Evolutionary conservation across 2,329 filamentous ascomycete species (phyloP).

Genomic region (Diaporthe ampelina): DNA sequence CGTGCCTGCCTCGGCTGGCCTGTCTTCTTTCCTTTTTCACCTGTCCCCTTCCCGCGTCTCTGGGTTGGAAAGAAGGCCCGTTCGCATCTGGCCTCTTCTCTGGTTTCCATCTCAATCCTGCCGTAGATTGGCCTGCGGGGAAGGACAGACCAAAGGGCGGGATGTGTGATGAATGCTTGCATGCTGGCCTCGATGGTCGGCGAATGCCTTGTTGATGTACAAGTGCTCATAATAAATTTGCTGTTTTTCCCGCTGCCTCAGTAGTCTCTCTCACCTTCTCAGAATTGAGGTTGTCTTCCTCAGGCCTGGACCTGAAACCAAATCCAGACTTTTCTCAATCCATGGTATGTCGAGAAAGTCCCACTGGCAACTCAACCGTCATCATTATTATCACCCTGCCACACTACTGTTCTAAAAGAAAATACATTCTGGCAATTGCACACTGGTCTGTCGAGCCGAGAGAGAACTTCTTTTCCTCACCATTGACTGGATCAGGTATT

Average conservation of each 20-base stretch:
- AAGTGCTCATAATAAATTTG: conserved; percentile 32
- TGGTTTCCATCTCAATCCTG: not conserved
- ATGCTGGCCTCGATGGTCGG: conserved; percentile 17
- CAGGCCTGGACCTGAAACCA: conserved; percentile 1
- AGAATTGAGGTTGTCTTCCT: not conserved
- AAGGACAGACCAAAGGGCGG: conserved; percentile 20
- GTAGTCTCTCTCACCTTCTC: conserved; percentile 2
- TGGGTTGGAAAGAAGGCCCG: conserved; percentile 25
- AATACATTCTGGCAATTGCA: not conserved
- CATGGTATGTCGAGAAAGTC: conserved; percentile 1
- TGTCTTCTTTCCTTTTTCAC: conserved; percentile 7
- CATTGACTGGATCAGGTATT: not conserved
- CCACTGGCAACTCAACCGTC: not conserved
- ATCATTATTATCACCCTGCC: not conserved
- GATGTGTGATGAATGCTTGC: conserved; percentile 18
- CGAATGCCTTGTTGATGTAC: conserved; percentile 10
- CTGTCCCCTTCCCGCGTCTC: conserved; percentile 6
- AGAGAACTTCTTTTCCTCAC: not conserved
- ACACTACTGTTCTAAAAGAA: conserved; percentile 29
- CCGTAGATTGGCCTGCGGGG: conserved; percentile 10
- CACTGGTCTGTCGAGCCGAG: not conserved
- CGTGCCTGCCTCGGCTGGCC: conserved; percentile 32
- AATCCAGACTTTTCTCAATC: conserved; percentile 19
- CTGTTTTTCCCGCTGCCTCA: conserved; percentile 21
- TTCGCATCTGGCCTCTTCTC: conserved; percentile 16